Conservation (phyloP, 805 yeast genomes). For the Cyberlindnera mississippiensis region DNA sequence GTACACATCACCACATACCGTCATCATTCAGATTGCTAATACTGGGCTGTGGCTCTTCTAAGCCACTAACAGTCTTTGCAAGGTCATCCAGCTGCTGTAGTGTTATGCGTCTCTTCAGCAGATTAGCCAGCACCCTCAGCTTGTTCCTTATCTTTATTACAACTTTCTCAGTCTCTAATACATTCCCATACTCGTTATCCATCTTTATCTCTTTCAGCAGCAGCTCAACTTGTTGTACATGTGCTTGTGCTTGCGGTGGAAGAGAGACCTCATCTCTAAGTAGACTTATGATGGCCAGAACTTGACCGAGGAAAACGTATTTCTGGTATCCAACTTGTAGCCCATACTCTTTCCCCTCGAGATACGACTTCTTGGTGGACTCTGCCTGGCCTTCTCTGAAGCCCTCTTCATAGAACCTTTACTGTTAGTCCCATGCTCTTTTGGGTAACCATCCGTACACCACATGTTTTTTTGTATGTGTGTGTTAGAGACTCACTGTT, state of each 20-base stretch:
- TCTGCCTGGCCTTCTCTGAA: slow-evolving; percentile 63
- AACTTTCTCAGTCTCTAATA: slow-evolving; percentile 49
- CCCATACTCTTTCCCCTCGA: slow-evolving; percentile 85
- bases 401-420: slow-evolving; percentile 62
- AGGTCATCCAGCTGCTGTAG: slow-evolving; percentile 17
- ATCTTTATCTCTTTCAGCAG: slow-evolving; percentile 31
- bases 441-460: too few species aligned
- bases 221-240: slow-evolving; percentile 28
- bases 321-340: slow-evolving; percentile 74
- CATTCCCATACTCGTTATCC: slow-evolving; percentile 52
- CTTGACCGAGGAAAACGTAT: slow-evolving; percentile 65
- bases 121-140: slow-evolving; percentile 45
- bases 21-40: slow-evolving; percentile 24
- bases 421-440: too few species aligned
- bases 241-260: slow-evolving; percentile 22
- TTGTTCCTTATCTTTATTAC: slow-evolving; percentile 57
- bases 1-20: slow-evolving; percentile 30
- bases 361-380: slow-evolving; percentile 52
- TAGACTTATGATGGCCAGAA: slow-evolving; percentile 44
- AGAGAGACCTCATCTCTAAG: slow-evolving; percentile 33
- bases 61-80: slow-evolving; percentile 13
- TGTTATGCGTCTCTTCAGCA: slow-evolving; percentile 21
- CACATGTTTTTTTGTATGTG: too few species aligned
- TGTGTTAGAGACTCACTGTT: not conserved
- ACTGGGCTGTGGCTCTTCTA: slow-evolving; percentile 17